Conservation (phyloP, 2,329 filamentous ascomycete genomes). For the Ceratocystis colombiana region DNA sequence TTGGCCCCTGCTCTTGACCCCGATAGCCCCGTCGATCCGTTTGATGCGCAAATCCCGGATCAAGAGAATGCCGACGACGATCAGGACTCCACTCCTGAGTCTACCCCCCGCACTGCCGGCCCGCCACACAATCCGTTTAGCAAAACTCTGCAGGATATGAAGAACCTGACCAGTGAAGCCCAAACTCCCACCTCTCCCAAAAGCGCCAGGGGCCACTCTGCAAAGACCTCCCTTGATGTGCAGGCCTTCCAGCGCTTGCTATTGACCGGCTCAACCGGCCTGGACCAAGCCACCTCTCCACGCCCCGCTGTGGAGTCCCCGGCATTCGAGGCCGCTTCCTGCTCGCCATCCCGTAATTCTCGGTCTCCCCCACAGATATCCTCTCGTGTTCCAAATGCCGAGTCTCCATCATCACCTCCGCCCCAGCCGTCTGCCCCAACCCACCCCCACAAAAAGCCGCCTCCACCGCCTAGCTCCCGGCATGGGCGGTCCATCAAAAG, state of each 20-base stretch:
- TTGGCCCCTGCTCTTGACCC: neutral
- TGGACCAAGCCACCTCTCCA: constrained; percentile 25
- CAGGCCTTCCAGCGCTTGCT: constrained; percentile 67
- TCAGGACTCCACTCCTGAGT: neutral
- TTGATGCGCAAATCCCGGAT: neutral
- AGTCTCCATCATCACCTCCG: neutral
- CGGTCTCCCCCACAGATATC: neutral
- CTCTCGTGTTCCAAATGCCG: neutral
- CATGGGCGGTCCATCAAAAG: constrained; percentile 64
- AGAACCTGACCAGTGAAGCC: constrained; percentile 28
- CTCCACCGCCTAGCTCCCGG: constrained; percentile 61
- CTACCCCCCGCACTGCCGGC: neutral
- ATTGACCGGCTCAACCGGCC: constrained; percentile 56
- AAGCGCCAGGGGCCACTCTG: neutral
- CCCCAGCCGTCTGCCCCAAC: constrained; percentile 17
- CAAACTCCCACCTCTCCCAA: constrained; percentile 17
- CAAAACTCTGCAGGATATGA: constrained; percentile 45
- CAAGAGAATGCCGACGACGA: constrained; percentile 1
- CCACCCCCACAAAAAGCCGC: constrained; percentile 50
- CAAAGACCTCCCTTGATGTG: constrained; percentile 44
- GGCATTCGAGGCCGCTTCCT: neutral
- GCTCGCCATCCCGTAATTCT: neutral
- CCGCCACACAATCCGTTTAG: constrained; percentile 41
- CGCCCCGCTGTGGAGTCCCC: neutral
- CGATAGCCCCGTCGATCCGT: constrained; percentile 3